Evolutionary conservation across 352 stramenopile species (phyloP), one percentile per base, ranked within the genome.

Genomic region (Phytopythium cucurbitacearum): DNA sequence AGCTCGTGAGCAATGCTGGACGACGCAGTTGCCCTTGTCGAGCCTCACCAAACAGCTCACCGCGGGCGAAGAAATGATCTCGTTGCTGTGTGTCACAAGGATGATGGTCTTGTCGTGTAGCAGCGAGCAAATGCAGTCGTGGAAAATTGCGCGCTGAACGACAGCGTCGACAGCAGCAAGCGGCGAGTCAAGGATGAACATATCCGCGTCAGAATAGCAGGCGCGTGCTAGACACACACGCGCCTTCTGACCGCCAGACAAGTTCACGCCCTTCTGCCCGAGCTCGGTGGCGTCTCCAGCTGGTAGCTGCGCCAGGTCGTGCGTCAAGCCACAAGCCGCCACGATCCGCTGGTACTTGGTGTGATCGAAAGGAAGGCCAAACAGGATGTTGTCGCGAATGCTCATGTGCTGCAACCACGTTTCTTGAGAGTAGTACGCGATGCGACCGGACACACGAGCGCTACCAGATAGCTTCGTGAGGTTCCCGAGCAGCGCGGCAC

Each of bases 371-470:
- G 50, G 56, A 43, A 67, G 59, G 21, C 85, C 85, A 62, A 97
- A 98, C 10, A 97, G 62, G 56, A 98, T 94, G 61, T 98, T 98
- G 44, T 96, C 81, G 12, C 73, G 67, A 2, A 98, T 50, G 4
- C 83, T 94, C 41, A 80, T 86, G 72, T 98, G 97, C 58, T 97
- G 76, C 40, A 98, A 97, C 67, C 94, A 97, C 35, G 88, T 67
- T 32, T 73, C 67, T 63, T 96, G 88, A 28, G 77, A 63, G 41
- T 69, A 85, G 59, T 87, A 93, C 34, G 65, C 67, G 2, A 72
- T 52, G 7, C 71, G 2, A 86, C 40, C 2, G 7, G 5, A 0
- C 28, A 40, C 1, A 78, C 60, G 4, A 39, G 48, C 10, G 87
- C 66, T 32, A 69, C 66, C 3, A 87, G 73, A 0, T 46, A 66